Evolutionary conservation across 371 early-diverging fungal genomes (phyloP).

Genomic region (Coemansia sp.): DNA sequence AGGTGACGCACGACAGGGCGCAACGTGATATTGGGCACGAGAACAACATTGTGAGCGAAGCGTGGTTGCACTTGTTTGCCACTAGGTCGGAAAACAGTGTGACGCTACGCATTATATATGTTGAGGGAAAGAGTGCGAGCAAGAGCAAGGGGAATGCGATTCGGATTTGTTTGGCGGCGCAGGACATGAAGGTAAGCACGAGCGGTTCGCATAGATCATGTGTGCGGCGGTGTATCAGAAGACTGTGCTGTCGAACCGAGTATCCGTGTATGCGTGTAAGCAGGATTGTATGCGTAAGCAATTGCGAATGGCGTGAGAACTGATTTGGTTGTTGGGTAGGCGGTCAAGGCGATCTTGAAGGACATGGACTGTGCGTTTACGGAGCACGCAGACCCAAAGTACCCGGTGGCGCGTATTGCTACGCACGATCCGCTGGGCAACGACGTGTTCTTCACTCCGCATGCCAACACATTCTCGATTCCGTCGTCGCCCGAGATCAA

Average conservation of each 20-base stretch:
- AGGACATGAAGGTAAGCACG: constrained; percentile 28
- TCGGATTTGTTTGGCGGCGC: constrained; percentile 36
- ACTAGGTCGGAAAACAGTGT: constrained; percentile 28
- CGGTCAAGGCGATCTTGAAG: constrained; percentile 41
- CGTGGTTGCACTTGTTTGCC: constrained; percentile 57
- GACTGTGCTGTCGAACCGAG: no score
- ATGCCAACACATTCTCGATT: constrained; percentile 57
- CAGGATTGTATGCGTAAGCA: not conserved
- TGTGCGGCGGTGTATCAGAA: not conserved
- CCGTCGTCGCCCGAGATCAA: constrained; percentile 39
- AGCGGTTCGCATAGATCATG: no score
- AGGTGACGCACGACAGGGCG: constrained; percentile 33
- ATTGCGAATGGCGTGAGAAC: not conserved
- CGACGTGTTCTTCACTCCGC: constrained; percentile 66
- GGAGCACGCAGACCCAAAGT: constrained; percentile 45
- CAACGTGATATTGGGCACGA: constrained; percentile 42
- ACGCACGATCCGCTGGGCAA: constrained; percentile 79
- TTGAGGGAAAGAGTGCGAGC: constrained; percentile 38
- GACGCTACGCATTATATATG: constrained; percentile 53
- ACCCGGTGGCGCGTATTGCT: constrained; percentile 54
- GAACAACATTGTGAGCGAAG: constrained; percentile 24
- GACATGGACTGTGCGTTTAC: constrained; percentile 35
- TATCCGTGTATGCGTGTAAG: no score
- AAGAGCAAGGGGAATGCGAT: constrained; percentile 13
- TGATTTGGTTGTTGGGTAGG: constrained; percentile 17